Conservation (phyloP, 495 filamentous ascomycete genomes). For the Penicillium angulare region DNA sequence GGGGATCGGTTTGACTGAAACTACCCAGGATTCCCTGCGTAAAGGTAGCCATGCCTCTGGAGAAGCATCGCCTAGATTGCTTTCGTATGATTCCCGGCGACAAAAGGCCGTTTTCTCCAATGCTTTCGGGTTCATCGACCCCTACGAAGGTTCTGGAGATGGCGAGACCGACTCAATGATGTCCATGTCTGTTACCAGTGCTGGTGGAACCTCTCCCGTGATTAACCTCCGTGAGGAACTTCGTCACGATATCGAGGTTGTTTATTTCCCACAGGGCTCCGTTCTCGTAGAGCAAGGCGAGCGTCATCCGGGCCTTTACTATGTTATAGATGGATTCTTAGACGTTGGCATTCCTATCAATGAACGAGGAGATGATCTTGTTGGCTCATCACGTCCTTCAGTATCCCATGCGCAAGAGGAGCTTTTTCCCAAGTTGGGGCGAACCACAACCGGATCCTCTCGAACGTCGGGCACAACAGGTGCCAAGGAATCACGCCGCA, state of each 20-base stretch:
- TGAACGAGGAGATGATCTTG: conserved; percentile 46
- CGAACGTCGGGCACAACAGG: conserved; percentile 29
- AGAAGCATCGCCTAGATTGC: conserved; percentile 78
- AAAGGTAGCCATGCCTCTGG: conserved; percentile 64
- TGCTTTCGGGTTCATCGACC: conserved; percentile 93
- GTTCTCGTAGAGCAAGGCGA: conserved; percentile 97
- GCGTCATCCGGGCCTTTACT: conserved; percentile 92
- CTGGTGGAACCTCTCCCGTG: conserved; percentile 53
- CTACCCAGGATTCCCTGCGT: conserved; percentile 57
- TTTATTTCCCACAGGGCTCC: conserved; percentile 92
- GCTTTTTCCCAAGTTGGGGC: conserved; percentile 47
- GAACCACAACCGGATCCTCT: conserved; percentile 50
- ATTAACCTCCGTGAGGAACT: conserved; percentile 67
- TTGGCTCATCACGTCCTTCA: conserved; percentile 32
- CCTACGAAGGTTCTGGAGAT: conserved; percentile 77
- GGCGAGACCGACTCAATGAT: conserved; percentile 85
- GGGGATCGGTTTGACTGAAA: conserved; percentile 75
- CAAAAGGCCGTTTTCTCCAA: conserved; percentile 83
- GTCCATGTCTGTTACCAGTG: conserved; percentile 60
- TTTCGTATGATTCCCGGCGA: conserved; percentile 79
- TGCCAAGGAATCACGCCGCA: conserved; percentile 44
- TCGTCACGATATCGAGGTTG: conserved; percentile 92
- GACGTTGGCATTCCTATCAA: conserved; percentile 78
- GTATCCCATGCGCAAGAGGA: conserved; percentile 38
- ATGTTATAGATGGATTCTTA: conserved; percentile 95